A percentile compares a stretch with the other conserved stretches of the same genome.
These are phyloP conservation scores for Volutella citrinella DNA, from an alignment of 2,329 filamentous ascomycete species.

Conservation along the genomic window DNA sequence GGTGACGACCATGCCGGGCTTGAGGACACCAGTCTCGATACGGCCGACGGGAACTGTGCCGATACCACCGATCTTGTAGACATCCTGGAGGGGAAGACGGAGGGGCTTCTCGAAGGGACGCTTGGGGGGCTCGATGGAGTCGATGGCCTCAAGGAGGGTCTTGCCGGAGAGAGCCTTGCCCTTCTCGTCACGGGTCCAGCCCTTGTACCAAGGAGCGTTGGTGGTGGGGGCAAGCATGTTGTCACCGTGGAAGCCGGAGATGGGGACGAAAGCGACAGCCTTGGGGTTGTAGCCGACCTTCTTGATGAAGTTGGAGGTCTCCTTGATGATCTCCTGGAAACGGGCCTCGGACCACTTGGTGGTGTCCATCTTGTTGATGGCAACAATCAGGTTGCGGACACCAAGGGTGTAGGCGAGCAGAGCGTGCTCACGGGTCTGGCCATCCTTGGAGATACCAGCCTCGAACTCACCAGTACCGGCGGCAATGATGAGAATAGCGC, in stretches of 20 bases:
- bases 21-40: constrained; percentile 99
- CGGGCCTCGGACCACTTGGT: constrained; percentile 96
- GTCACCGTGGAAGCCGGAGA: constrained; percentile 99
- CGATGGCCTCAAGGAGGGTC: constrained; percentile 99
- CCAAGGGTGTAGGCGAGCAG: constrained; percentile 99
- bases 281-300: constrained; percentile 99
- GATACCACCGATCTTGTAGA: constrained; percentile 99
- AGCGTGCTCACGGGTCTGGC: constrained; percentile 99
- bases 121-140: constrained; percentile 86
- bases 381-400: constrained; percentile 99
- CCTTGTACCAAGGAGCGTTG: constrained; percentile 99
- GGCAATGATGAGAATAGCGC: constrained; percentile 99
- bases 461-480: constrained; percentile 99
- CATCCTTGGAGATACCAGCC: constrained; percentile 99
- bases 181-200: constrained; percentile 95
- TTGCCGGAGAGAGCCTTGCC: constrained; percentile 87
- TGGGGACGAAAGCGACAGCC: constrained; percentile 95
- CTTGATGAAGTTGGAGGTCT: constrained; percentile 99
- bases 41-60: constrained; percentile 99
- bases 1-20: constrained; percentile 90
- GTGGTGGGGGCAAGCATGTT: constrained; percentile 91
- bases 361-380: constrained; percentile 99
- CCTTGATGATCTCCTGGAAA: constrained; percentile 99
- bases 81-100: constrained; percentile 99
- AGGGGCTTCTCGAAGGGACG: constrained; percentile 99